Evolutionary conservation across 2,329 filamentous ascomycete species (phyloP), one percentile per base, ranked within the genome.

Genomic region (Setomelanomma holmii): DNA sequence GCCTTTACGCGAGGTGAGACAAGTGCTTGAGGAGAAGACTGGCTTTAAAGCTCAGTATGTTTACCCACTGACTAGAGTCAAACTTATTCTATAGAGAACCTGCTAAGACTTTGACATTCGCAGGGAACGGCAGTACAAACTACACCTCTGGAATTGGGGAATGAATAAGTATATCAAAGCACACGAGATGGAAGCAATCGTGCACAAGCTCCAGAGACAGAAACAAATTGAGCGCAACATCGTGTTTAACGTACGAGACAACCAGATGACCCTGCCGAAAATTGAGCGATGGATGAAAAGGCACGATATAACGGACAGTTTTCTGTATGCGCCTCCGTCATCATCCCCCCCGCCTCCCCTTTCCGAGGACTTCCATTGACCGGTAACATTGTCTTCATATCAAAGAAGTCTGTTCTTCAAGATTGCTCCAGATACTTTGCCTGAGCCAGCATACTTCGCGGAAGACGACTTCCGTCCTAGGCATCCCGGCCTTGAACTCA

Each of bases 171-270:
- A 64, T 27, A 22, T 64, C 34, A 64, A 64, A 49, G 41, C 50
- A 4, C n/a, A 55, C n/a, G 61, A 63, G 40, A 66, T 63, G 57
- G 14, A 35, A 44, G 61, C 63, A 7, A 66, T 68, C 10, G 58
- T 67, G 10, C 42, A 61, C 20, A 64, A 61, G 22, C 51, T 22
- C 5, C 61, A 67, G 24, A 36, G 45, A n/a, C 53, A 63, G 27
- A 58, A 56, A 11, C 54, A 67, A n/a, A 10, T 61, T 4, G 55
- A 69, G 20, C 19, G 19, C 10, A 20, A 54, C 19, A 58, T 17
- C 5, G 27, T 14, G 3, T 30, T 30, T 14, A 14, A 30, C 5
- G 27, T 30, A 14, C 27, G 27, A 6, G 27, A 14, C 3, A 30
- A 30, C 10, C 5, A 10, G 5, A 14, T 30, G 3, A 6, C 10